phyloP scores from a whole-genome alignment of 1,284 basidiomycete species.

The Phlebopus sp. region DNA sequence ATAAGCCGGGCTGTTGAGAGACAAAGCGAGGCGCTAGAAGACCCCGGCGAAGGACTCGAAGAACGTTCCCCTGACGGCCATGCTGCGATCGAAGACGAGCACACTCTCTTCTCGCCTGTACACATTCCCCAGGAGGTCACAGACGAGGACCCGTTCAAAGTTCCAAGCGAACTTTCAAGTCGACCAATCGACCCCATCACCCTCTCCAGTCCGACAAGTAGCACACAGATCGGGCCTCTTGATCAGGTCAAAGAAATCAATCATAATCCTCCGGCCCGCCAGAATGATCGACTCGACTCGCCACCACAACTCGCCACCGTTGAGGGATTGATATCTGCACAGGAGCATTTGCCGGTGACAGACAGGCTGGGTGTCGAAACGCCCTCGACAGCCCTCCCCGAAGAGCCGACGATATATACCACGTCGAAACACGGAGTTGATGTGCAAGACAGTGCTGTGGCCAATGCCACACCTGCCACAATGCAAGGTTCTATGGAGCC shows the following conservation, averaged over 20 bases:
- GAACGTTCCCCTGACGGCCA: neutral
- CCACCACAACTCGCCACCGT: constrained; percentile 11
- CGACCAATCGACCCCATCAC: neutral
- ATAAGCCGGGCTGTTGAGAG: neutral
- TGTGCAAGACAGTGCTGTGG: neutral
- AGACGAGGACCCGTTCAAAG: constrained; percentile 3
- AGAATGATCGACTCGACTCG: constrained; percentile 1
- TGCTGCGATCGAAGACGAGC: neutral
- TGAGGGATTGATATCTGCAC: constrained; percentile 6
- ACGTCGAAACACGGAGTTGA: neutral
- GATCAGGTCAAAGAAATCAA: neutral
- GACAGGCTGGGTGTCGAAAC: constrained; percentile 16
- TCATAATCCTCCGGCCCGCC: constrained; percentile 3
- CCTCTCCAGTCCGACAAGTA: too few species aligned
- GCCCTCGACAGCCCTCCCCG: neutral
- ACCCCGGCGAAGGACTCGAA: neutral
- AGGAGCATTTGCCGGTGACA: constrained; percentile 16
- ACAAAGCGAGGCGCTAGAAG: neutral
- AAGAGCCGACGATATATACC: neutral
- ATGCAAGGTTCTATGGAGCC: neutral
- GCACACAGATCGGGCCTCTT: neutral
- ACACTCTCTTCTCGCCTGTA: constrained; percentile 4
- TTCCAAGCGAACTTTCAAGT: neutral
- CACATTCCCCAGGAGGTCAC: constrained; percentile 2
- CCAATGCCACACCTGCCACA: neutral